A percentile compares a stretch with the other conserved stretches of the same genome.
These are phyloP conservation scores for Anisodus tanguticus DNA, from an alignment of 257 asterid genomes.

Conservation along the genomic window DNA sequence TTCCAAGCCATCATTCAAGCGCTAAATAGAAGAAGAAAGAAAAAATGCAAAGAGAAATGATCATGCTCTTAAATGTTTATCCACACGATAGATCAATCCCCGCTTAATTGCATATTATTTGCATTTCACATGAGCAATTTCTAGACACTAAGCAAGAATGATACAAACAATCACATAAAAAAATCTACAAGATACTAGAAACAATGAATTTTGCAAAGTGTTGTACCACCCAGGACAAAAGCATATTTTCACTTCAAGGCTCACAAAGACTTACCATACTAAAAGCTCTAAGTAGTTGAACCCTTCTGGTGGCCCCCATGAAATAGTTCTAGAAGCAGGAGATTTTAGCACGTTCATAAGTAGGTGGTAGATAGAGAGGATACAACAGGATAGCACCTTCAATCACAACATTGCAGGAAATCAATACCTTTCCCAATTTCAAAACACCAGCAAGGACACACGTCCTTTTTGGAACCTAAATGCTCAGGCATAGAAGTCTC, in stretches of 20 bases:
- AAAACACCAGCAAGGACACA: not conserved
- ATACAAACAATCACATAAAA: conserved; percentile 4
- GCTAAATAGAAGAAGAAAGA: conserved; percentile 29
- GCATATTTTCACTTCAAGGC: conserved; percentile 9
- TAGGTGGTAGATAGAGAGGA: conserved; percentile 19
- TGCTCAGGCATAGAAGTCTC: not conserved
- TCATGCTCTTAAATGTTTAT: conserved; percentile 7
- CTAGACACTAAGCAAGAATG: conserved; percentile 22
- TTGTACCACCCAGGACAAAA: conserved; percentile 12
- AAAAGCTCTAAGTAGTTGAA: not conserved
- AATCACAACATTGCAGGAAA: conserved; percentile 14
- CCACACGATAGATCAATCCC: not conserved
- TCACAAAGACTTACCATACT: not conserved
- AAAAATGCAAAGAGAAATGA: not conserved
- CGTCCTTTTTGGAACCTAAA: conserved; percentile 1
- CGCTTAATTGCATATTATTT: conserved; percentile 2
- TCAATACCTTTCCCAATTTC: not conserved
- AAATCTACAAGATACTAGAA: conserved; percentile 13
- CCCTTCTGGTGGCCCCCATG: not conserved
- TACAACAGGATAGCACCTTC: conserved; percentile 20
- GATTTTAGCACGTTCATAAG: conserved; percentile 25
- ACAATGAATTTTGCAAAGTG: not conserved
- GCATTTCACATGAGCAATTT: not conserved
- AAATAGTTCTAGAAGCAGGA: not conserved
- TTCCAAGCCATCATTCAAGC: conserved; percentile 34